Conservation (phyloP, 2,329 filamentous ascomycete genomes). For the Penicillium corylophilum region DNA sequence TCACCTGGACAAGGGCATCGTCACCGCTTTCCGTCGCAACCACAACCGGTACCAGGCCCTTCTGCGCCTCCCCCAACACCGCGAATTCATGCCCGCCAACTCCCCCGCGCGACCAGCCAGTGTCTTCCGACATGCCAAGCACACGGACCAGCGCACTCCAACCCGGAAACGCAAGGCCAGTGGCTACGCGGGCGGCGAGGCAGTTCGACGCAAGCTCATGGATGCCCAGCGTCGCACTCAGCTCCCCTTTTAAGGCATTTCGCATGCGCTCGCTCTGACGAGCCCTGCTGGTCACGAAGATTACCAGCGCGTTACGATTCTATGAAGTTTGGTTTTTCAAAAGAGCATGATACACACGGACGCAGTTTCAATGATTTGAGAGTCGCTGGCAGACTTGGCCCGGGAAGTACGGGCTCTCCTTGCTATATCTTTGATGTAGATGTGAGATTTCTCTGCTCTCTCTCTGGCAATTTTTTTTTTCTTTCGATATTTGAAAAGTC, state of each 20-base stretch:
- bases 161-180: slow-evolving; percentile 42
- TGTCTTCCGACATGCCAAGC: slow-evolving; percentile 43
- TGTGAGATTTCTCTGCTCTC: background rate
- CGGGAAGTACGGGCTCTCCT: background rate
- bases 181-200: slow-evolving; percentile 40
- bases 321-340: slow-evolving; percentile 24
- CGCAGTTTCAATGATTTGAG: slow-evolving; percentile 19
- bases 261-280: background rate
- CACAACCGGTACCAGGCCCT: slow-evolving; percentile 52
- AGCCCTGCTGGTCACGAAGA: background rate
- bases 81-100: slow-evolving; percentile 46
- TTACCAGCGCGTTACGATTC: slow-evolving; percentile 14
- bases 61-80: slow-evolving; percentile 49
- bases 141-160: slow-evolving; percentile 41
- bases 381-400: slow-evolving; percentile 24
- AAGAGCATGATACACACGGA: slow-evolving; percentile 27
- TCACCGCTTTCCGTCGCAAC: slow-evolving; percentile 72
- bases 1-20: slow-evolving; percentile 68
- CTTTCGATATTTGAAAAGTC: slow-evolving; percentile 1
- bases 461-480: background rate
- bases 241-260: slow-evolving; percentile 33
- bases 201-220: slow-evolving; percentile 45
- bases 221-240: slow-evolving; percentile 43
- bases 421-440: background rate
- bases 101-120: slow-evolving; percentile 44